These are phyloP conservation scores for Serpula lacrymans DNA, from an alignment of 768 basidiomycete species.

Conservation along the genomic window DNA sequence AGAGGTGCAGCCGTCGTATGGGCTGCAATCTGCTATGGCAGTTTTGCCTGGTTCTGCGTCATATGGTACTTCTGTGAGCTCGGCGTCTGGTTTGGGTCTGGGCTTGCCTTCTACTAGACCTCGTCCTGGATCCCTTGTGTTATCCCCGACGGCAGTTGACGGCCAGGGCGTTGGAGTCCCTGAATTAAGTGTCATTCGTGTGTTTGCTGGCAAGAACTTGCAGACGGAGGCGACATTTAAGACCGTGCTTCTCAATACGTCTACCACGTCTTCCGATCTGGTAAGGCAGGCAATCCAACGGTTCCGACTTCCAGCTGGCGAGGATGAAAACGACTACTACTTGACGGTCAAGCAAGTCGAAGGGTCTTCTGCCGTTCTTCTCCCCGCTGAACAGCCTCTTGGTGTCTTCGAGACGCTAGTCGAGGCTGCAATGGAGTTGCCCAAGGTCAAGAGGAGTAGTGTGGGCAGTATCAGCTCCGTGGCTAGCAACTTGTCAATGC, in stretches of 20 bases:
- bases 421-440: constrained; percentile 73
- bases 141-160: constrained; percentile 58
- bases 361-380: constrained; percentile 73
- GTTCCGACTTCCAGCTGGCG: constrained; percentile 73
- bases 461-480: constrained; percentile 95
- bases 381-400: constrained; percentile 77
- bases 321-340: constrained; percentile 66
- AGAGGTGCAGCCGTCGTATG: constrained; percentile 71
- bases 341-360: constrained; percentile 93
- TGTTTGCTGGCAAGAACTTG: constrained; percentile 89
- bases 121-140: constrained; percentile 75
- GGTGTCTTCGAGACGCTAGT: constrained; percentile 84
- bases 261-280: constrained; percentile 80
- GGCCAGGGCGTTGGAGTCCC: constrained; percentile 64
- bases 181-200: constrained; percentile 89
- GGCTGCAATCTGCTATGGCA: constrained; percentile 70
- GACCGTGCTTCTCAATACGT: constrained; percentile 88
- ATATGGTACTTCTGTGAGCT: constrained; percentile 35
- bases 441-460: constrained; percentile 89
- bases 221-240: constrained; percentile 98
- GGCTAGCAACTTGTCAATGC: constrained; percentile 86
- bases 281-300: constrained; percentile 92
- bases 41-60: constrained; percentile 48
- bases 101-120: constrained; percentile 52
- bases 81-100: constrained; percentile 41